Evolutionary conservation across 257 asterid species (phyloP).

Genomic region (Solanum bukasovii): DNA sequence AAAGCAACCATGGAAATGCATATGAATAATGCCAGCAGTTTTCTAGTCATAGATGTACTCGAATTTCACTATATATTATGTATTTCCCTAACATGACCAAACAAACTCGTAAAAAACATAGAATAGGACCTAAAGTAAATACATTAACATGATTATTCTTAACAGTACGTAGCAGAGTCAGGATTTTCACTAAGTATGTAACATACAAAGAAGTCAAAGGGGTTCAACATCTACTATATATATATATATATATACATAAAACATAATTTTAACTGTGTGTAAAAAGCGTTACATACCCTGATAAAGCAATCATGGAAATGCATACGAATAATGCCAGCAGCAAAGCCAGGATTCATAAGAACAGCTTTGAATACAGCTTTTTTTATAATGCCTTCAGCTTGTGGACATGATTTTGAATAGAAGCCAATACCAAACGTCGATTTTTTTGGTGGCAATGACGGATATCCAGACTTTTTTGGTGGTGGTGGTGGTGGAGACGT

Average conservation of each 20-base stretch:
- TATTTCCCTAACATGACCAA: neutral
- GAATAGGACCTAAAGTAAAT: neutral
- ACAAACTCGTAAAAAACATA: neutral
- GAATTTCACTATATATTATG: neutral
- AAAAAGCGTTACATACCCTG: neutral
- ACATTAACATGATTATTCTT: neutral
- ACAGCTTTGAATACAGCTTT: neutral
- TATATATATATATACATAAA: neutral
- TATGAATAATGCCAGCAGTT: no score
- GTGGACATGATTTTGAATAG: slow-evolving; percentile 2
- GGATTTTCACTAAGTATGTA: neutral
- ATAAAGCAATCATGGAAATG: slow-evolving; percentile 7
- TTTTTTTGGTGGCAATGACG: neutral
- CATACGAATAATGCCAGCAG: slow-evolving; percentile 1
- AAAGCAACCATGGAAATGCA: no score
- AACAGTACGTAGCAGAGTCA: neutral
- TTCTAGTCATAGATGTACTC: no score
- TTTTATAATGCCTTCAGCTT: neutral
- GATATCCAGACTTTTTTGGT: neutral
- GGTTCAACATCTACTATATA: no score
- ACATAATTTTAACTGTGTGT: neutral
- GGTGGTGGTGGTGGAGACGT: neutral
- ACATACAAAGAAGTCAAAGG: no score
- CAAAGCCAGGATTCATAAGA: neutral
- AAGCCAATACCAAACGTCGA: neutral